phyloP scores from a whole-genome alignment of 257 asterid genomes.

The Ballota nigra region DNA sequence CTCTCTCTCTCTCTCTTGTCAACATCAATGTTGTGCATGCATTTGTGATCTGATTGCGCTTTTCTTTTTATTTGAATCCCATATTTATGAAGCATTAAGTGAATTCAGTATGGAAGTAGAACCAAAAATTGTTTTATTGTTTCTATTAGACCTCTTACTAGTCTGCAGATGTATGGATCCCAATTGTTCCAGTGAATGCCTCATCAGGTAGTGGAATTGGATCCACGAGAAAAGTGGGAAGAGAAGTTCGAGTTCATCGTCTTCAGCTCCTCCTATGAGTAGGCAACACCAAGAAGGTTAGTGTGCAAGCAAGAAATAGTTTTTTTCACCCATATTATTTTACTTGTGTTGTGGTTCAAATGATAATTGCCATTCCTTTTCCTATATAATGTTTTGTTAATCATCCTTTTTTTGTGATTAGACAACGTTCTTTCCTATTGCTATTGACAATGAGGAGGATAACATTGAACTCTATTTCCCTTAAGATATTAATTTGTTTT shows the following conservation, averaged over 20 bases:
- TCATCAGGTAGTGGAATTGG: conserved; percentile 88
- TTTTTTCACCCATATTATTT: no score
- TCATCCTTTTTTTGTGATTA: neutral
- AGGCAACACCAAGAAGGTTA: conserved; percentile 49
- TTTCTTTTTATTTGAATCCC: no score
- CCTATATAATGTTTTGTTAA: neutral
- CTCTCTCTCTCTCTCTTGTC: no score
- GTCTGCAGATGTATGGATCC: neutral
- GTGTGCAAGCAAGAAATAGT: conserved; percentile 14
- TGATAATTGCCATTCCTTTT: neutral
- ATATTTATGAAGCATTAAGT: conserved; percentile 81
- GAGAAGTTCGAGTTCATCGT: conserved; percentile 37
- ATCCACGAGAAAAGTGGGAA: conserved; percentile 42
- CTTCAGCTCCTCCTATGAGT: conserved; percentile 33
- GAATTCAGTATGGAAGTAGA: conserved; percentile 70
- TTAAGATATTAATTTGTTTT: no score
- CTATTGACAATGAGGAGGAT: neutral
- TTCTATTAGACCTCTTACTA: neutral
- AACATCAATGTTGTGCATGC: neutral
- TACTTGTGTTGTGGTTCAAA: neutral
- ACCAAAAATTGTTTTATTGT: conserved; percentile 35
- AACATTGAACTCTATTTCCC: no score
- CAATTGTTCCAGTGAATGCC: conserved; percentile 74
- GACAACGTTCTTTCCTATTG: neutral
- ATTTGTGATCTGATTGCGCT: neutral